Base-by-base conservation (phyloP, 2,329 filamentous ascomycete species). In the Claviceps fusiformis region DNA sequence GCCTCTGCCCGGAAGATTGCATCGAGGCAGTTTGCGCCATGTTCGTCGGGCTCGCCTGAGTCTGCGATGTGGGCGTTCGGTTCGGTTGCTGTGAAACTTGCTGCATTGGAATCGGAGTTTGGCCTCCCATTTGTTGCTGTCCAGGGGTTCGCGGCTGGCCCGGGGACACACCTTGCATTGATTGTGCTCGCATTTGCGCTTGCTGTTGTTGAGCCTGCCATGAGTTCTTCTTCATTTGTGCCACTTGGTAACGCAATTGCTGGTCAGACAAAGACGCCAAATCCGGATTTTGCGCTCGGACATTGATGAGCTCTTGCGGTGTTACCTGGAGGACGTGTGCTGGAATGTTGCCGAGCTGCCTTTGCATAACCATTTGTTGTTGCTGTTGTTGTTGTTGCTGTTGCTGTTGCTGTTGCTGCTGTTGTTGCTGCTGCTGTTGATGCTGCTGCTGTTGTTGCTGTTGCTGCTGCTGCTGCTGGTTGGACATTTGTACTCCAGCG, bases 31-130 rank as follows among this genome's bases (percentile, higher is more conserved):
- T 73, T 59, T 77, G 77, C 2, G 70, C 70, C 65, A 77, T 71
- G 66, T 70, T 65, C 72, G 71, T 58, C 8, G 68, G 64, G 55
- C 70, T 70, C 19, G 67, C 62, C 55, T 72, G 65, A 54, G 65
- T 62, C 56, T 70, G 67, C 35, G 70, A 65, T 60, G 76, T 73
- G 50, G 71, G 60, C 7, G 63, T 58, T 53, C 67, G 66, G 49
- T 59, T 64, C 62, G 59, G 62, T 59, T 82, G 79, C 71, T 78
- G 79, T 49, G 72, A 75, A 56, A 78, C 78, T 57, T 80, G 79
- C 59, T 77, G 63, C n/a, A 60, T 54, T 49, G 61, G 62, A 54
- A 64, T 57, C 11, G 59, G 55, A 29, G 49, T 57, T 9, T 58
- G 63, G 4, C 11, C 31, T 7, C 51, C 41, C 58, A 59, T 10